phyloP scores from a whole-genome alignment of 129 eudicot genomes.

The Silybum marianum region DNA sequence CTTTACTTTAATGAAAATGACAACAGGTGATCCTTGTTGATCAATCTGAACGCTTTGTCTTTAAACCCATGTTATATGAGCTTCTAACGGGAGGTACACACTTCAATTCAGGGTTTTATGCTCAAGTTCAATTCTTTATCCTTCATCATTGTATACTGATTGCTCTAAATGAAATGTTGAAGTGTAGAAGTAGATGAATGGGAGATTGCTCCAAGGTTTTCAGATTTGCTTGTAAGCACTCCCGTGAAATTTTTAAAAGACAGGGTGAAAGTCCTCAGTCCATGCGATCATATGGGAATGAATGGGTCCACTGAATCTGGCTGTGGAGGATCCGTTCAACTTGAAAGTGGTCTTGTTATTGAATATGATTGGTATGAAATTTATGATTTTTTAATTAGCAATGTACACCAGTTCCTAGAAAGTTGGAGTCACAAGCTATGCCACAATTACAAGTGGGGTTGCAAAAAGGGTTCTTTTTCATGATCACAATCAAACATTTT shows the following conservation, averaged over 20 bases:
- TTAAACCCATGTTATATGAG: constrained; percentile 96
- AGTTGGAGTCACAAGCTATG: neutral
- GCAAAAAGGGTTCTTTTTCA: neutral
- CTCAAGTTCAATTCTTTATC: neutral
- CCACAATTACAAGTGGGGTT: neutral
- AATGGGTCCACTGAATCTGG: constrained; percentile 47
- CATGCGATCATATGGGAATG: constrained; percentile 53
- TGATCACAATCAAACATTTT: neutral
- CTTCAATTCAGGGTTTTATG: constrained; percentile 12
- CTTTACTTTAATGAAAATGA: constrained; percentile 8
- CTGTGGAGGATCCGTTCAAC: constrained; percentile 84
- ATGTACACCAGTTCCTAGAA: neutral
- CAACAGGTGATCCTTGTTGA: constrained; percentile 89
- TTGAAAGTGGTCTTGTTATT: constrained; percentile 84
- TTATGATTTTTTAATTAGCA: constrained; percentile 6
- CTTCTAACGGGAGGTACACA: constrained; percentile 90
- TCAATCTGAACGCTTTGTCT: constrained; percentile 92
- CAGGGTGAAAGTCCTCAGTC: constrained; percentile 68
- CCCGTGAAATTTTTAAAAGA: constrained; percentile 71
- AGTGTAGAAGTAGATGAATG: constrained; percentile 94
- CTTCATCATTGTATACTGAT: constrained; percentile 7
- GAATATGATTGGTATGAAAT: constrained; percentile 94
- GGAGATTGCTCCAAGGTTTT: constrained; percentile 97
- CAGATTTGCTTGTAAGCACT: constrained; percentile 81
- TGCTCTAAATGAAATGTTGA: constrained; percentile 9